phyloP scores from a whole-genome alignment of 2,329 filamentous ascomycete species.

The Neurospora sp. region DNA sequence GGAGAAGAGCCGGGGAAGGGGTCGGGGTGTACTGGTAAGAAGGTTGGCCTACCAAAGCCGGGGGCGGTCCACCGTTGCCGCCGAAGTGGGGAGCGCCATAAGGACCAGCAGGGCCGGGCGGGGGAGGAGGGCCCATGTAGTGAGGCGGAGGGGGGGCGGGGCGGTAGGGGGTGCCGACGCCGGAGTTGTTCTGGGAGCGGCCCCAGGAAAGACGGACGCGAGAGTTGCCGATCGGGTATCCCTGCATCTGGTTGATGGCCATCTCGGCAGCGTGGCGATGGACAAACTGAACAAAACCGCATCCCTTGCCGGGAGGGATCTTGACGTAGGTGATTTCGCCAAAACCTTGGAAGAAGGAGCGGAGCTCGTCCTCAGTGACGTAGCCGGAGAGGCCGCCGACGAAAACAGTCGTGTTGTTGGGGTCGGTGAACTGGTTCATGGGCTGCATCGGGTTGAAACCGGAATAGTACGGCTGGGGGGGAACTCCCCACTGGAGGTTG shows the following conservation, averaged over 20 bases:
- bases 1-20: background rate
- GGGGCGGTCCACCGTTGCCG: constrained; percentile 16
- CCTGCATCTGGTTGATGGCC: constrained; percentile 99
- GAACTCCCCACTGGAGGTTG: constrained; percentile 31
- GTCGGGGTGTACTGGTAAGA: background rate
- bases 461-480: constrained; percentile 28
- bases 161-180: constrained; percentile 92
- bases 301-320: constrained; percentile 98
- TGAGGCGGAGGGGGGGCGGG: constrained; percentile 65
- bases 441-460: constrained; percentile 25
- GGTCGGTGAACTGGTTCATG: constrained; percentile 99
- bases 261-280: constrained; percentile 98
- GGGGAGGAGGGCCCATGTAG: constrained; percentile 33
- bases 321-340: constrained; percentile 99
- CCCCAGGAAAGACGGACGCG: constrained; percentile 97
- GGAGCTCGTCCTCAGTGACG: constrained; percentile 98
- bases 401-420: constrained; percentile 99
- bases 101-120: constrained; percentile 22
- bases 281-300: constrained; percentile 97
- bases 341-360: constrained; percentile 99
- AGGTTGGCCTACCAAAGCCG: background rate
- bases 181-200: constrained; percentile 97
- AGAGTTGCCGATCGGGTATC: constrained; percentile 97
- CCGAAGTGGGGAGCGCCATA: constrained; percentile 34
- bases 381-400: constrained; percentile 95